Percentiles rank a stretch among this genome's conserved stretches.
These are phyloP conservation scores for Camelina sativa DNA, from an alignment of 345 rosid genomes.

Conservation along the genomic window DNA sequence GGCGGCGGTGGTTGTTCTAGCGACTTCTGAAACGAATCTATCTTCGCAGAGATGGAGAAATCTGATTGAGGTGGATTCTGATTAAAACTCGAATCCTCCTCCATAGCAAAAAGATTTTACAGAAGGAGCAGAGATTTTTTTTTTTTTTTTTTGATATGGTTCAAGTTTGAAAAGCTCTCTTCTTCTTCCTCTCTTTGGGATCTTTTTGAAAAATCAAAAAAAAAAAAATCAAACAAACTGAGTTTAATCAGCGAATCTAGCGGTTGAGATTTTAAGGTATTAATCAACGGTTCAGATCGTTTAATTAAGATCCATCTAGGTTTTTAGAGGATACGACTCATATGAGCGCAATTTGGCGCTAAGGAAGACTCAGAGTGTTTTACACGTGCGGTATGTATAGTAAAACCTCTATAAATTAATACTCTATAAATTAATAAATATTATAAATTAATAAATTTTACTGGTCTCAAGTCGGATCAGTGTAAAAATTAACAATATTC, in stretches of 20 bases:
- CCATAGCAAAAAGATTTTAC: slow-evolving; percentile 35
- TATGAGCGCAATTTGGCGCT: slow-evolving; percentile 57
- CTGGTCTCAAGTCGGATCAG: too few relatives aligned
- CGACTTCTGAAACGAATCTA: slow-evolving; percentile 41
- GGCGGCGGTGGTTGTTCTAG: slow-evolving; percentile 9
- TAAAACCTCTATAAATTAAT: too few relatives aligned
- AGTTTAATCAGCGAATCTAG: slow-evolving; percentile 31
- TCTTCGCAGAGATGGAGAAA: slow-evolving; percentile 48
- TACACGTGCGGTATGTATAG: slow-evolving; percentile 11
- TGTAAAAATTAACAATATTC: too few relatives aligned
- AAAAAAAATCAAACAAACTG: not conserved
- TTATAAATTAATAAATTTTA: too few relatives aligned
- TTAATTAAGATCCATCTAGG: slow-evolving; percentile 41
- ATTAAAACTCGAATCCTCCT: slow-evolving; percentile 47
- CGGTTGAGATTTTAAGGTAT: slow-evolving; percentile 39
- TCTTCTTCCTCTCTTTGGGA: slow-evolving; percentile 16
- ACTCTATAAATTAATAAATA: too few relatives aligned
- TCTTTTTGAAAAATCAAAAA: slow-evolving; percentile 47
- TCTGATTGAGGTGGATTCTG: slow-evolving; percentile 62
- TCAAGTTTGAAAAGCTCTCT: slow-evolving; percentile 29
- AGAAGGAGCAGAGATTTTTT: not conserved
- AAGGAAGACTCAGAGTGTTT: slow-evolving; percentile 34
- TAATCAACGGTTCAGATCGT: slow-evolving; percentile 36
- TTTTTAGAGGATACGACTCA: slow-evolving; percentile 19
- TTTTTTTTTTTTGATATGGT: not conserved